Evolutionary conservation across 139 green algal genomes (phyloP).

Genomic region (Coccomyxa sp.): DNA sequence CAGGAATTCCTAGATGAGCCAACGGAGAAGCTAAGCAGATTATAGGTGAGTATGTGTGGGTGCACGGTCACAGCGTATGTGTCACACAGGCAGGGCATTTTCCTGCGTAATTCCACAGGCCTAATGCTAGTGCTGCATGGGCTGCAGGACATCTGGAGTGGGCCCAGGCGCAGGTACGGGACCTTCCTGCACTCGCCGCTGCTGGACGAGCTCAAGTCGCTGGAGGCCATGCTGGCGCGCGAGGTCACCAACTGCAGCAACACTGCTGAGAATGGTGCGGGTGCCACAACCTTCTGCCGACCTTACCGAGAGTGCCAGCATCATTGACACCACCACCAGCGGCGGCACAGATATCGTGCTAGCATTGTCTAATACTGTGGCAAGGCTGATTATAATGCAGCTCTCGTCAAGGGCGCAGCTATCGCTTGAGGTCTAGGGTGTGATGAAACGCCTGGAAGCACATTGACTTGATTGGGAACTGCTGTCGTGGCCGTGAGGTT

Average conservation of each 20-base stretch:
- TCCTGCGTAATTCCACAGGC: neutral
- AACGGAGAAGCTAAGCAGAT: too few relatives aligned
- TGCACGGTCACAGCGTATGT: neutral
- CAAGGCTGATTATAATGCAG: too few relatives aligned
- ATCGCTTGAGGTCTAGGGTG: too few relatives aligned
- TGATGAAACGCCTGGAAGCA: too few relatives aligned
- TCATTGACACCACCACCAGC: neutral
- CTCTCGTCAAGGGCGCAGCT: too few relatives aligned
- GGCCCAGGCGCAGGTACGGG: neutral
- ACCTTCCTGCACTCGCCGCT: slow-evolving; percentile 50
- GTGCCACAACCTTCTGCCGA: slow-evolving; percentile 10
- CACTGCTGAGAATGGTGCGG: slow-evolving; percentile 4
- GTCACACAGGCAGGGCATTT: neutral
- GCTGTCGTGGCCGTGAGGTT: too few relatives aligned
- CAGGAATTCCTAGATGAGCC: neutral
- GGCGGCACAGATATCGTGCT: too few relatives aligned
- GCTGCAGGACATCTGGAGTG: neutral
- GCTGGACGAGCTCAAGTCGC: slow-evolving; percentile 43
- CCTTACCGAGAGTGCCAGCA: neutral
- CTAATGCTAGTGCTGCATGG: neutral
- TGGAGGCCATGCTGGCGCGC: slow-evolving; percentile 26
- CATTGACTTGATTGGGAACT: too few relatives aligned
- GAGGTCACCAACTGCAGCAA: slow-evolving; percentile 1
- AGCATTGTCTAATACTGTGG: too few relatives aligned
- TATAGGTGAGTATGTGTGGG: neutral